Evolutionary conservation across 2,329 filamentous ascomycete species (phyloP), one percentile per base, ranked within the genome.

Genomic region (Clonostachys sp.): DNA sequence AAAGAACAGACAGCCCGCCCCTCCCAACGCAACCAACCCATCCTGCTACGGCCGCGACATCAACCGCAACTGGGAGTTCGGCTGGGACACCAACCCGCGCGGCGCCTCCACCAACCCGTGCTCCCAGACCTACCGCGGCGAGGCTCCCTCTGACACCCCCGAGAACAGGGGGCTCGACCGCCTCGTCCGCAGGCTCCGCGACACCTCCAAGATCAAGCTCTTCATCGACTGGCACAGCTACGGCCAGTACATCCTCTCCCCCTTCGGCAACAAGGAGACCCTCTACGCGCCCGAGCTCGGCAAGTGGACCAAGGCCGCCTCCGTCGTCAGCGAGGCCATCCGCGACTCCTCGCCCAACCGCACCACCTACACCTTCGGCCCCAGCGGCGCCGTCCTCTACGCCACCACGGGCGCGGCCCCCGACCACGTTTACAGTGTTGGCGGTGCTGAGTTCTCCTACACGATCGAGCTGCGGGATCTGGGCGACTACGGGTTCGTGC

Each of bases 41-140:
- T 57, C 57, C 41, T 79, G 75, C 55, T 50, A 70, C 42, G 77
- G 76, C n/a, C 65, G 66, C 7, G 77, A 80, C 51, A 69, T 77
- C 52, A 80, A 80, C 60, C 70, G 77, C 45, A 78, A 78, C 59
- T 80, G 75, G 75, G 68, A 70, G 35, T 74, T 68, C 48, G 64
- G 62, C 46, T 80, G 76, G 77, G 65, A 65, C 45, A 55, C 70
- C 2, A 64, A 63, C 14, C 60, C 64, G 5, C 65, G 60, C 14
- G 74, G 75, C 34, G 68, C 72, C 4, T 75, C 71, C 0, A 73
- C 71, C 2, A 63, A 76, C 54, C 73, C 75, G 17, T 77, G 75
- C 60, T 62, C 59, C 3, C 62, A 78, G 55, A 67, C 63, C 1
- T 80, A 72, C 56, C 64, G 62, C 53, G 73, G 72, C 33, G 53